phyloP scores from a whole-genome alignment of 768 basidiomycete species.

The Naganishia vaughanmartiniae region DNA sequence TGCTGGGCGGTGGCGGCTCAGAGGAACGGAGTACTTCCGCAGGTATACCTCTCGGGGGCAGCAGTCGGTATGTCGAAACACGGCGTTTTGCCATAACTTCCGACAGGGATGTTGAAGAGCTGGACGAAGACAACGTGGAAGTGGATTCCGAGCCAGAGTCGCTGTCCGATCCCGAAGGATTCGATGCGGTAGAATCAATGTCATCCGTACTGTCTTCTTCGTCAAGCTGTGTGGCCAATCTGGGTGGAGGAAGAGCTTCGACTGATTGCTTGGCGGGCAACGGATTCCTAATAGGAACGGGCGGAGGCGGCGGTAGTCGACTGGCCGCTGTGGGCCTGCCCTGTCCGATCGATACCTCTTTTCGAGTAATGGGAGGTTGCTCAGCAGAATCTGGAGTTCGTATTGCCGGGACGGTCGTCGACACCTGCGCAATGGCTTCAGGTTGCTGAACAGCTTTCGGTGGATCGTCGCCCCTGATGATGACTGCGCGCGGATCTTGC shows the following conservation, averaged over 20 bases:
- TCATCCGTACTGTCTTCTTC: background rate
- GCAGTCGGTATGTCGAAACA: conserved; percentile 29
- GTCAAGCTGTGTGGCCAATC: background rate
- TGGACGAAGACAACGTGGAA: background rate
- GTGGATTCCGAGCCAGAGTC: conserved; percentile 15
- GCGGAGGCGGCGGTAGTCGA: background rate
- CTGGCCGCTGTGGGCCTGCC: background rate
- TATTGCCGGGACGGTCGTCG: background rate
- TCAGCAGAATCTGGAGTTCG: background rate
- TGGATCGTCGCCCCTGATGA: background rate
- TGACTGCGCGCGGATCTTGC: conserved; percentile 24
- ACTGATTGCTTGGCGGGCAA: background rate
- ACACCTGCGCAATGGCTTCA: background rate
- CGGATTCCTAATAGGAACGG: conserved; percentile 10
- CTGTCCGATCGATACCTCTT: background rate
- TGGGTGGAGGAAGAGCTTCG: conserved; percentile 1
- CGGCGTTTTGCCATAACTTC: conserved; percentile 23
- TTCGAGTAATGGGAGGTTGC: background rate
- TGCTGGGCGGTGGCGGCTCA: conserved; percentile 21
- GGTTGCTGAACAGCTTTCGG: background rate
- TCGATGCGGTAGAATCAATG: conserved; percentile 3
- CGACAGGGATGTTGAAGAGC: conserved; percentile 7
- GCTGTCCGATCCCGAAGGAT: conserved; percentile 15
- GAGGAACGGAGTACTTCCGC: conserved; percentile 20
- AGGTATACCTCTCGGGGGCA: conserved; percentile 31